Conservation (phyloP, 2,329 filamentous ascomycete genomes). For the Fusarium piperis region DNA sequence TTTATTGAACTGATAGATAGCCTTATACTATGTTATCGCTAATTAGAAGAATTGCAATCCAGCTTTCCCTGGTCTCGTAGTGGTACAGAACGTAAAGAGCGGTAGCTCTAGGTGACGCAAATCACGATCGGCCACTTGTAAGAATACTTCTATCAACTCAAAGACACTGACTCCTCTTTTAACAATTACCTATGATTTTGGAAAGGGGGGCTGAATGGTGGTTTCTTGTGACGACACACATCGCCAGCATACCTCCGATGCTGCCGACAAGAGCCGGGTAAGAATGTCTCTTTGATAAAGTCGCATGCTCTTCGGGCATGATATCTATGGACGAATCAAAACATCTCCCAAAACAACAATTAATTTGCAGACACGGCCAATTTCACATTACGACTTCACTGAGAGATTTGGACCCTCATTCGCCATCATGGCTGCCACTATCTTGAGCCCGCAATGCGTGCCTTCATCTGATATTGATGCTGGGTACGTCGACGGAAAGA, state of each 20-base stretch:
- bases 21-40: not conserved
- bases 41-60: not conserved
- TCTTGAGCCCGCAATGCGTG: not conserved
- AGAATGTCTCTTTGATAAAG: not conserved
- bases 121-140: not conserved
- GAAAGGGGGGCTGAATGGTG: not conserved
- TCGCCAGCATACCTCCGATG: not conserved
- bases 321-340: not conserved
- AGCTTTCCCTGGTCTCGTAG: not conserved
- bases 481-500: not conserved
- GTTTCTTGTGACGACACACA: not conserved
- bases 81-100: too few relatives aligned
- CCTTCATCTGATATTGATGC: not conserved
- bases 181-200: not conserved
- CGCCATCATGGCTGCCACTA: not conserved
- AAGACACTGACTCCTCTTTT: not conserved
- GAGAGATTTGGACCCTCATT: not conserved
- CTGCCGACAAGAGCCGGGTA: not conserved
- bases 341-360: not conserved
- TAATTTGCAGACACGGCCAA: not conserved
- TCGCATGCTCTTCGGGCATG: not conserved
- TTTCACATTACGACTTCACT: not conserved
- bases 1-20: slow-evolving; percentile 44
- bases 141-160: too few relatives aligned
- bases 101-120: not conserved